Evolutionary conservation across 345 rosid genomes (phyloP), one percentile per base, ranked within the genome.

Genomic region (Pseudoturritis turrita): DNA sequence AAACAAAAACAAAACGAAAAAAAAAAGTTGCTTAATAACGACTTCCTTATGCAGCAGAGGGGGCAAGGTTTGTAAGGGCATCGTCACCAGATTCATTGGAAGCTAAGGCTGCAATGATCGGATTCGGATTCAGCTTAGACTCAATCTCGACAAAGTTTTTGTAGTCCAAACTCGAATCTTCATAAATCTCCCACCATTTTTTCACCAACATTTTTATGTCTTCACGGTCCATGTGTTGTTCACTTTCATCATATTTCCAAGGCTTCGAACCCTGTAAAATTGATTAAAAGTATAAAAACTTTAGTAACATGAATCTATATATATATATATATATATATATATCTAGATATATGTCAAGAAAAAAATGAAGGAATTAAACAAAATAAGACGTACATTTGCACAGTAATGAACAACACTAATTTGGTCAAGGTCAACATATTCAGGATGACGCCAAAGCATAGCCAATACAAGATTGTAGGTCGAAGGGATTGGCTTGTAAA

Each of bases 361-460:
- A n/a, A n/a, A n/a, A n/a, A n/a, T n/a, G n/a, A n/a, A 33, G 37
- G 10, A 33, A 33, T 9, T 19, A 12, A 3, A 12, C 11, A 8
- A 33, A 33, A 33, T 9, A 33, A 33, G 11, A 61, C 84, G 59
- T 77, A 88, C 87, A 15, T 71, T 82, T 22, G 89, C 89, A 79
- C 90, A 86, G 15, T 84, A 84, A 37, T 88, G 90, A 64, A 81
- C 94, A 22, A 88, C 94, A 50, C 77, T 83, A 15, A 76, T 79
- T 61, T 81, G 56, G 23, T 79, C 82, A 10, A 84, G 47, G 50
- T 86, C 84, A 2, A 88, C 26, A 28, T 78, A 72, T 44, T 86
- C 86, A n/a, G 83, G 94, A 46, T 88, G 94, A 52, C 89, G 90
- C 94, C 94, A 88, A 1, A 86, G 75, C 86, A 86, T 71, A 58